Percentiles rank a stretch among this genome's conserved stretches.
phyloP scores from a whole-genome alignment of 768 basidiomycete genomes.

The Boletus rubropictus region DNA sequence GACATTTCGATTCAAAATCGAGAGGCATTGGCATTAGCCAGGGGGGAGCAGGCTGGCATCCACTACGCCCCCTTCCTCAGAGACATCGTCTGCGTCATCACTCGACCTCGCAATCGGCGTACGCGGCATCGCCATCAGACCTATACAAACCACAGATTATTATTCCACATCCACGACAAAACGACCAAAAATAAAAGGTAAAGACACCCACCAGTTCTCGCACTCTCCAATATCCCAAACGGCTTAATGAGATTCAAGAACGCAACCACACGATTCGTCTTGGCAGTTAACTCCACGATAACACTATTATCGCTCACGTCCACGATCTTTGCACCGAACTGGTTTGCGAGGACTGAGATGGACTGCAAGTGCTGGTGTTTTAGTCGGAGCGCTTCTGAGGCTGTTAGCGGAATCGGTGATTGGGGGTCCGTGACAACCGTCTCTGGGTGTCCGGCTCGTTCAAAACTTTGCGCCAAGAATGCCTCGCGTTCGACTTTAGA shows the following conservation, averaged over 20 bases:
- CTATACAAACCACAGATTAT: constrained; percentile 33
- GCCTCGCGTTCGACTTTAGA: constrained; percentile 69
- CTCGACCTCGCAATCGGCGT: constrained; percentile 69
- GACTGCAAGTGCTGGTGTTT: constrained; percentile 88
- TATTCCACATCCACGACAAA: neutral
- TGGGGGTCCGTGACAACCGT: constrained; percentile 11
- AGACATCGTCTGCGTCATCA: constrained; percentile 53
- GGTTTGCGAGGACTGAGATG: constrained; percentile 75
- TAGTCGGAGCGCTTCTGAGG: constrained; percentile 80
- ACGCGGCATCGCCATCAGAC: constrained; percentile 97
- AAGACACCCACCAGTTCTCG: constrained; percentile 71
- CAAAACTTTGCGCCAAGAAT: constrained; percentile 71
- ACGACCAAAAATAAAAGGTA: neutral
- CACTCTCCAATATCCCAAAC: constrained; percentile 93
- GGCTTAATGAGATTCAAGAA: constrained; percentile 89
- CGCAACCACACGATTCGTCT: constrained; percentile 86
- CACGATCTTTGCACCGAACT: constrained; percentile 90
- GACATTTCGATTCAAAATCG: no score
- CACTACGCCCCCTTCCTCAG: constrained; percentile 53
- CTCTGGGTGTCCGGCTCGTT: constrained; percentile 47
- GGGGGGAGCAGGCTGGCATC: constrained; percentile 93
- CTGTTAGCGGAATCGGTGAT: constrained; percentile 48
- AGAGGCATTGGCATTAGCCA: constrained; percentile 63
- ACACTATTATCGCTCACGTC: constrained; percentile 94
- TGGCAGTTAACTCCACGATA: constrained; percentile 92